Percentiles rank a stretch among this genome's conserved stretches.
Evolutionary conservation across 495 filamentous ascomycete species (phyloP).

Genomic region (Halenospora varia): DNA sequence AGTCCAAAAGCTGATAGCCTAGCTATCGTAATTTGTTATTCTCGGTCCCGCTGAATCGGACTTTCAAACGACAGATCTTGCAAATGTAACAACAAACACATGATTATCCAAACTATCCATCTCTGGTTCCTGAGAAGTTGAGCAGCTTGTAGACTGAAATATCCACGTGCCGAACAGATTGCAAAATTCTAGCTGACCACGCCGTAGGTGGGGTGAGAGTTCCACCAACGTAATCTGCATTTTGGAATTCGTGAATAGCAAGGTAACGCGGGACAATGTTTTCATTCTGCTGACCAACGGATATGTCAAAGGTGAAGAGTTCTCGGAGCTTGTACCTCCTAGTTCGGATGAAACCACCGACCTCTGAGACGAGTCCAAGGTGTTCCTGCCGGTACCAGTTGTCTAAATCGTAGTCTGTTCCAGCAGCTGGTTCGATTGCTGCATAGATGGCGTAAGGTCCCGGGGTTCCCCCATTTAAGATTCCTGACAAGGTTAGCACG

Average conservation of each 20-base stretch:
- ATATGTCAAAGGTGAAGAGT: neutral
- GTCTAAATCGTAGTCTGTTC: neutral
- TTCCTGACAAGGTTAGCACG: neutral
- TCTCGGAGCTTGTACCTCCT: neutral
- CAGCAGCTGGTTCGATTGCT: neutral
- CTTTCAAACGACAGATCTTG: neutral
- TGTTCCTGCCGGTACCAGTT: neutral
- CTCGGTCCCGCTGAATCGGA: neutral
- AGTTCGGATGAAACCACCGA: neutral
- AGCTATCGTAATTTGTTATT: neutral
- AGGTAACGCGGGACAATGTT: neutral
- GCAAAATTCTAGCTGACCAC: neutral
- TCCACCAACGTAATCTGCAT: neutral
- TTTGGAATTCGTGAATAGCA: neutral
- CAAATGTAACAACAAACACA: neutral
- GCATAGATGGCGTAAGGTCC: neutral
- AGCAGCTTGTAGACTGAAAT: neutral
- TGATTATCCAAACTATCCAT: neutral
- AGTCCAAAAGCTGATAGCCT: neutral
- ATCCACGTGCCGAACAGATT: neutral
- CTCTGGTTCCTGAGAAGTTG: neutral
- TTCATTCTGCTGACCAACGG: neutral
- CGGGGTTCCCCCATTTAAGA: neutral
- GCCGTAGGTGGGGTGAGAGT: neutral
- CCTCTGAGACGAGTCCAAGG: neutral